Base-by-base conservation (phyloP, 2,329 filamentous ascomycete genomes). In the Stenocarpella maydis region DNA sequence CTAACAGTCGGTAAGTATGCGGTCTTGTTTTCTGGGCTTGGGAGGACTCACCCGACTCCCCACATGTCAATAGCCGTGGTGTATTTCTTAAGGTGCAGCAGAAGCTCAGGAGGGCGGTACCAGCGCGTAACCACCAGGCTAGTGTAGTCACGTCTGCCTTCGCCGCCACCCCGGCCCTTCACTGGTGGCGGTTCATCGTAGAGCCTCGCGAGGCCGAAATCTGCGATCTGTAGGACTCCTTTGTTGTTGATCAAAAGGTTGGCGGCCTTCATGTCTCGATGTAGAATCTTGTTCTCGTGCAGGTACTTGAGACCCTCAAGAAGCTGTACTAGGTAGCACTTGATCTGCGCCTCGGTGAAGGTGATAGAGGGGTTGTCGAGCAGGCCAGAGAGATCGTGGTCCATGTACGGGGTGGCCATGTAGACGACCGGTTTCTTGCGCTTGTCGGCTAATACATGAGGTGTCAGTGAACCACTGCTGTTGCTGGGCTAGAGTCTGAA, bases 341-440 rank as follows among this genome's bases (percentile, higher is more conserved):
- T 99, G 80, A 98, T 97, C 79, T 98, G 95, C 5, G 93, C 87
- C 76, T 95, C 91, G 60, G 92, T 92, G 76, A 99, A 95, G 49
- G 88, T 88, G 47, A 99, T 95, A 8, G 91, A 90, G 12, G 95
- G 95, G 76, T 99, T 99, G 79, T 98, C 96, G 75, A 99, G 90
- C 37, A 99, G 88, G 53, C 96, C 96, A 10, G 95, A 97, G n/a
- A 99, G 87, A 81, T 99, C 96, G 81, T 99, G 96, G 75, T 98
- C 95, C 94, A 98, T 98, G 80, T 99, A 99, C 8, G 95, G 96
- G 53, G 91, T 98, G 64, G 97, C 95, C 96, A 99, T 99, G 82
- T 98, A 98, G 85, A 99, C 94, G 74, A 95, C 95, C 4, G 91
- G 91, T 70, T 91, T 89, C 80, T 93, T 94, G 74, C 91, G 88